phyloP scores from a whole-genome alignment of 2,329 filamentous ascomycete genomes.

The Colletotrichum plurivorum region DNA sequence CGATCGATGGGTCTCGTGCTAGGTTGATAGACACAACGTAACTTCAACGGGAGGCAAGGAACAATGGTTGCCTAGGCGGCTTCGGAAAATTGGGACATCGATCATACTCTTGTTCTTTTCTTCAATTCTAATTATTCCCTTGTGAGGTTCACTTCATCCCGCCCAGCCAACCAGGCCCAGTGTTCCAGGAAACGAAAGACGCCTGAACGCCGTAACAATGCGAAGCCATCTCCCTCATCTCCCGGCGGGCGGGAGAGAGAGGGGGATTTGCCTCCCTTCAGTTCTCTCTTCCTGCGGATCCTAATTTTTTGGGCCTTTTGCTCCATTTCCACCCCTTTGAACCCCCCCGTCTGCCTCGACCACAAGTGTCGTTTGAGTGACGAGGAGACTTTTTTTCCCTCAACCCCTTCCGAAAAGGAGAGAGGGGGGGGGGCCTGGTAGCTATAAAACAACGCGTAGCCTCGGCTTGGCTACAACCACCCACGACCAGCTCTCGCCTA shows the following conservation, averaged over 20 bases:
- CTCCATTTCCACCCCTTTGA: background rate
- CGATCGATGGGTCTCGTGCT: background rate
- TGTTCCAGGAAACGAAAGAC: conserved; percentile 41
- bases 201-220: conserved; percentile 42
- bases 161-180: conserved; percentile 40
- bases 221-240: conserved; percentile 33
- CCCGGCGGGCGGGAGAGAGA: background rate
- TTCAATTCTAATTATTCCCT: conserved; percentile 39
- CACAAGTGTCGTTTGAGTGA: conserved; percentile 33
- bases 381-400: conserved; percentile 3
- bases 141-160: conserved; percentile 36
- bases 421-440: conserved; percentile 1
- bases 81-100: conserved; percentile 19
- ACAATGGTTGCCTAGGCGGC: background rate
- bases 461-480: conserved; percentile 30
- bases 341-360: conserved; percentile 29
- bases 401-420: no score
- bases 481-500: no score
- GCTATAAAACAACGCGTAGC: conserved; percentile 8
- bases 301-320: conserved; percentile 1
- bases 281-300: background rate
- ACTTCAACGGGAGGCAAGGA: no score
- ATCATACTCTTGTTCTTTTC: conserved; percentile 23
- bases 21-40: background rate
- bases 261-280: background rate